Evolutionary conservation across 106 monocot species (phyloP).

Genomic region (Amphibolis antarctica): DNA sequence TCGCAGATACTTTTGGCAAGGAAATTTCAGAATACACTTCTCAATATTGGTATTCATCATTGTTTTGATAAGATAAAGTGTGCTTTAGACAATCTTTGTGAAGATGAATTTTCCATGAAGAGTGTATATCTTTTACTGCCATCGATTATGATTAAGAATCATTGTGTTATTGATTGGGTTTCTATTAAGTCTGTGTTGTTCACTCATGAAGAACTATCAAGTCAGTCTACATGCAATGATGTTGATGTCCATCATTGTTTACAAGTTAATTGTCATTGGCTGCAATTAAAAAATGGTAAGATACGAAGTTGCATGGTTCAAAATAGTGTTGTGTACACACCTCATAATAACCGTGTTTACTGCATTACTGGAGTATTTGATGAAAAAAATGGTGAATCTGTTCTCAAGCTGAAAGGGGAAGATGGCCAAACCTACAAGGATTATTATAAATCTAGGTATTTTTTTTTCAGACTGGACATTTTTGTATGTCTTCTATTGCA

Average conservation of each 20-base stretch:
- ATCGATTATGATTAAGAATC: constrained; percentile 13
- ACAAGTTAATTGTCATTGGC: not conserved
- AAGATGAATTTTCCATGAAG: constrained; percentile 7
- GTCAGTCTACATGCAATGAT: not conserved
- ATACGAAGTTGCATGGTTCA: constrained; percentile 31
- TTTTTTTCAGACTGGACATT: not conserved
- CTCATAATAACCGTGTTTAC: constrained; percentile 46
- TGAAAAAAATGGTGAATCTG: constrained; percentile 27
- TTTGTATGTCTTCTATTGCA: not conserved
- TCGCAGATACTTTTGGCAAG: constrained; percentile 36
- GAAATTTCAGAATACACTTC: constrained; percentile 34
- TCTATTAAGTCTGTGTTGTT: constrained; percentile 19
- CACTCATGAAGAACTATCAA: constrained; percentile 3
- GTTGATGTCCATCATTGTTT: constrained; percentile 11
- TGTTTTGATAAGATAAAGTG: constrained; percentile 15
- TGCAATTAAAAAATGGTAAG: constrained; percentile 26
- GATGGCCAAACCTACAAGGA: constrained; percentile 31
- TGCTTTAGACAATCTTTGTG: constrained; percentile 7
- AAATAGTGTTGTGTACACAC: constrained; percentile 49
- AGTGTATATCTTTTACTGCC: constrained; percentile 52
- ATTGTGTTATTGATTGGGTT: constrained; percentile 32
- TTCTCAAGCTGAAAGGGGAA: constrained; percentile 20
- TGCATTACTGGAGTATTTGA: constrained; percentile 27
- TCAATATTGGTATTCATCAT: constrained; percentile 34
- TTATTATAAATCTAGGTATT: constrained; percentile 36